These are phyloP conservation scores for Pigoraptor vietnamica DNA, from an alignment of 78 protist species.

Conservation along the genomic window DNA sequence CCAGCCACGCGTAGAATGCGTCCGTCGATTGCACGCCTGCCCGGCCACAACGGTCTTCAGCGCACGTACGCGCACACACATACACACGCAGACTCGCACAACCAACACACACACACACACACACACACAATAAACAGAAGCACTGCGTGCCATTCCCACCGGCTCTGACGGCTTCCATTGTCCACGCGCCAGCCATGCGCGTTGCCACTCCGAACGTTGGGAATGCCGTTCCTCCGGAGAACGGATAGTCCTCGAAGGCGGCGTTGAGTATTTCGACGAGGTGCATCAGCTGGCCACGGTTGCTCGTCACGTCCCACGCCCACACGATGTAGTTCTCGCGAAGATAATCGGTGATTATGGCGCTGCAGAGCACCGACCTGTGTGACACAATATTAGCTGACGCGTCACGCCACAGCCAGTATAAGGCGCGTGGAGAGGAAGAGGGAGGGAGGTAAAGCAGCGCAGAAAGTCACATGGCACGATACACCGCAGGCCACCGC, in stretches of 20 bases:
- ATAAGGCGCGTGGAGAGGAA: no score
- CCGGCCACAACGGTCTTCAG: no score
- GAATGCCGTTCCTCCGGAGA: not conserved
- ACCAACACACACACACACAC: no score
- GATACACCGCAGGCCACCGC: no score
- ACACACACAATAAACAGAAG: not conserved
- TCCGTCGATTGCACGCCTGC: not conserved
- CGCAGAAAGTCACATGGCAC: no score
- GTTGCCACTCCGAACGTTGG: not conserved
- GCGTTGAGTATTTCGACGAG: not conserved
- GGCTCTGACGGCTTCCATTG: not conserved
- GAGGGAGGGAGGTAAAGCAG: no score
- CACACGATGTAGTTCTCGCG: not conserved
- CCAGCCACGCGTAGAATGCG: not conserved
- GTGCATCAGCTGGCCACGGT: not conserved
- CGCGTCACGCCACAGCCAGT: no score
- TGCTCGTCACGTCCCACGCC: not conserved
- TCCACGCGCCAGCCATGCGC: not conserved
- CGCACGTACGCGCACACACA: no score
- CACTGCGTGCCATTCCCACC: not conserved
- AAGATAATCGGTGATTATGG: not conserved
- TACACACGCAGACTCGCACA: no score
- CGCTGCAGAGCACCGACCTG: not conserved
- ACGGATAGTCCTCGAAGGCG: not conserved
- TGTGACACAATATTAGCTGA: no score